These are phyloP conservation scores for Senna siamea DNA, from an alignment of 306 rosid species.

Conservation along the genomic window DNA sequence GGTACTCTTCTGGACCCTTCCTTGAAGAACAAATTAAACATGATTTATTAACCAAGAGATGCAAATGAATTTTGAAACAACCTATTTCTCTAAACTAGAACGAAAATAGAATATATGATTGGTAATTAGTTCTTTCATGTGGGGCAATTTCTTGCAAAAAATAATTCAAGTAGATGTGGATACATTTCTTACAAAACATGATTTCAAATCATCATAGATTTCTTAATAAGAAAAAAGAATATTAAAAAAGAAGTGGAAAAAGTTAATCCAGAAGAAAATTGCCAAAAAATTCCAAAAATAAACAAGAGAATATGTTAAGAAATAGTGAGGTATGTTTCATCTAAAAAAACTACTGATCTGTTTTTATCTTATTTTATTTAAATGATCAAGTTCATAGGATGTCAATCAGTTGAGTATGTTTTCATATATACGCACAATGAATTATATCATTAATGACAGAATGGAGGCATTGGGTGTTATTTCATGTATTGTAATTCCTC, in stretches of 20 bases:
- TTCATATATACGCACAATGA: background rate
- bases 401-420: background rate
- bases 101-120: background rate
- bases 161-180: background rate
- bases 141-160: background rate
- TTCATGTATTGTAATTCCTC: slow-evolving; percentile 18
- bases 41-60: background rate
- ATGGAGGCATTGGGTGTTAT: background rate
- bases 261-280: slow-evolving; percentile 1
- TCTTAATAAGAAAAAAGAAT: background rate
- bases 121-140: background rate
- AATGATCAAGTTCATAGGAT: background rate
- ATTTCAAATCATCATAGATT: slow-evolving; percentile 7
- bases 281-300: background rate
- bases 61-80: background rate
- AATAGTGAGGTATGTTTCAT: background rate
- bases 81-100: background rate
- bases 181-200: background rate
- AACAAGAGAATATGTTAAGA: background rate
- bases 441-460: slow-evolving; percentile 14
- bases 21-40: slow-evolving; percentile 8
- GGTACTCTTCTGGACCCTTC: background rate
- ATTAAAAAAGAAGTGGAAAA: background rate
- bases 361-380: slow-evolving; percentile 9
- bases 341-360: background rate